Evolutionary conservation across 1,284 basidiomycete genomes (phyloP).

Genomic region (Microbotryum lychnidis-dioicae): DNA sequence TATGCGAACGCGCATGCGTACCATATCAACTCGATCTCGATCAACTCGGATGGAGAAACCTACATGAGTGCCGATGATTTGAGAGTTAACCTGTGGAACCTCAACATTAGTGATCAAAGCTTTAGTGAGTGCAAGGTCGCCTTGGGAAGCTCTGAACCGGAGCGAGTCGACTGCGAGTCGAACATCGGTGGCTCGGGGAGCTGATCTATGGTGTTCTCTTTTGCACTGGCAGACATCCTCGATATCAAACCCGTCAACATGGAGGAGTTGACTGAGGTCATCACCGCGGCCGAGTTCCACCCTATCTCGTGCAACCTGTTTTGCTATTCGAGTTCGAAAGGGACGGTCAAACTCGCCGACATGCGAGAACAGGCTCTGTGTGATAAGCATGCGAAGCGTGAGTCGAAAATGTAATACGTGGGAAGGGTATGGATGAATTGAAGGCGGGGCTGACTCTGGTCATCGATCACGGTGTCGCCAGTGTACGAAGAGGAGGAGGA

Average conservation of each 20-base stretch:
- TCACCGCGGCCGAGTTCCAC: constrained; percentile 98
- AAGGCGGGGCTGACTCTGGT: constrained; percentile 12
- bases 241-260: constrained; percentile 99
- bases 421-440: neutral
- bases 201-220: neutral
- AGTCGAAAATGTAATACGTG: constrained; percentile 39
- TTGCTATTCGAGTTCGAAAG: constrained; percentile 99
- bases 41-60: constrained; percentile 99
- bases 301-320: constrained; percentile 96
- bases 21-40: constrained; percentile 98
- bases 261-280: constrained; percentile 99
- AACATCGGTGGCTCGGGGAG: neutral
- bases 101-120: constrained; percentile 96
- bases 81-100: constrained; percentile 95
- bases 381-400: constrained; percentile 93
- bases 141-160: too few relatives aligned
- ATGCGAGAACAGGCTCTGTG: constrained; percentile 98
- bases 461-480: constrained; percentile 40
- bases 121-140: constrained; percentile 65
- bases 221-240: constrained; percentile 69
- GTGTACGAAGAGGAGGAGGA: constrained; percentile 99
- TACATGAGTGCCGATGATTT: constrained; percentile 98
- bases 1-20: constrained; percentile 99
- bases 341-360: constrained; percentile 99
- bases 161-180: neutral